Conservation (phyloP, 2,329 filamentous ascomycete genomes). For the Thielaviopsis punctulata region DNA sequence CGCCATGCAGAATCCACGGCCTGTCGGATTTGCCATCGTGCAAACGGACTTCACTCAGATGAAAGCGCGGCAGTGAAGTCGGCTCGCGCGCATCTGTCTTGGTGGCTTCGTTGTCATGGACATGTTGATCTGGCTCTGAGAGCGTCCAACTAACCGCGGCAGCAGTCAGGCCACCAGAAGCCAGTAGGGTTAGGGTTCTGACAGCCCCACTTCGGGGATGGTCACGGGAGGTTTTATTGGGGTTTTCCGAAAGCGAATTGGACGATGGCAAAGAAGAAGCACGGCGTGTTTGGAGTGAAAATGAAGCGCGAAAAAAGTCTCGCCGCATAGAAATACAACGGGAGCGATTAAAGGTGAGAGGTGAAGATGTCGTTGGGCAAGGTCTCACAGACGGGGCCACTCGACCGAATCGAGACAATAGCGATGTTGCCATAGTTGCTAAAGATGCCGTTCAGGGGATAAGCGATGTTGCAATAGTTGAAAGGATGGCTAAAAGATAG, state of each 20-base stretch:
- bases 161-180: conserved; percentile 8
- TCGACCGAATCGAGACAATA: conserved; percentile 11
- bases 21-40: conserved; percentile 33
- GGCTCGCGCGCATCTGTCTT: conserved; percentile 20
- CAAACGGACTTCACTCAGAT: conserved; percentile 32
- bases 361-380: conserved; percentile 2
- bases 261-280: neutral
- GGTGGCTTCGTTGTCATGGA: neutral
- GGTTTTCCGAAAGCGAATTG: neutral
- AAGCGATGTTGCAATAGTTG: conserved; percentile 9
- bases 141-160: conserved; percentile 3
- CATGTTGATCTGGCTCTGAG: conserved; percentile 4
- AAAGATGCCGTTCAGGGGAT: conserved; percentile 6
- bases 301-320: neutral
- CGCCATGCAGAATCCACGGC: conserved; percentile 47
- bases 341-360: neutral
- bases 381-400: conserved; percentile 9
- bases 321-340: neutral
- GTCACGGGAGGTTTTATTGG: neutral
- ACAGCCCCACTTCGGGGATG: neutral
- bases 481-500: conserved; percentile 4
- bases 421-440: conserved; percentile 12
- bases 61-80: conserved; percentile 28
- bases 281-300: neutral
- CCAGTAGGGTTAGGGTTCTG: conserved; percentile 12